Evolutionary conservation across 495 filamentous ascomycete species (phyloP).

Genomic region (Aspergillus avenaceus): DNA sequence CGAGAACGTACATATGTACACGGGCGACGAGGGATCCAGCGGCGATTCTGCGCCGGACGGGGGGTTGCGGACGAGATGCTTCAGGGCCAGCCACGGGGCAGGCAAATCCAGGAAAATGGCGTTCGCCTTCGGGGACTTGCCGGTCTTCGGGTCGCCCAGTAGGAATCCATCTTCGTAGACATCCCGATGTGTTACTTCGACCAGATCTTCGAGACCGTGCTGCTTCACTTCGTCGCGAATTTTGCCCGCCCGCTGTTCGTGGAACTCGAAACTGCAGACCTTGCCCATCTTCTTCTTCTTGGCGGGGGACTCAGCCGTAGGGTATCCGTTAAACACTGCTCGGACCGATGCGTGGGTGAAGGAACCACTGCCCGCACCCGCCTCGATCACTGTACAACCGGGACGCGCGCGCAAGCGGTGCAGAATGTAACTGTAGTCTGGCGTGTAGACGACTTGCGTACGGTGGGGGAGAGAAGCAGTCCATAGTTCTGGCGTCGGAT

Average conservation of each 20-base stretch:
- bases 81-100: conserved; percentile 86
- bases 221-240: conserved; percentile 67
- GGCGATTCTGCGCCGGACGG: conserved; percentile 49
- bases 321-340: conserved; percentile 83
- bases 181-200: conserved; percentile 83
- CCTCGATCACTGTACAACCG: conserved; percentile 80
- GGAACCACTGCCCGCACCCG: conserved; percentile 88
- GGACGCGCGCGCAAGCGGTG: conserved; percentile 80
- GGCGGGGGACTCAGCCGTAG: conserved; percentile 22
- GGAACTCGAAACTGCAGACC: conserved; percentile 93
- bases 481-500: conserved; percentile 92
- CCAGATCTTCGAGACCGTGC: conserved; percentile 68
- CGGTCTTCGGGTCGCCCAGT: conserved; percentile 43
- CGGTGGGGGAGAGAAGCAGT: conserved; percentile 85
- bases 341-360: conserved; percentile 90
- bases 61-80: conserved; percentile 66
- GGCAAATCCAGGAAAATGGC: conserved; percentile 91
- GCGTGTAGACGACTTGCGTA: conserved; percentile 96
- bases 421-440: conserved; percentile 94
- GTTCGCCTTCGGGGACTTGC: conserved; percentile 59
- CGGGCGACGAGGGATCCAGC: conserved; percentile 61
- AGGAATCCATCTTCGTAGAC: conserved; percentile 87
- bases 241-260: conserved; percentile 69
- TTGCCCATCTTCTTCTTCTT: conserved; percentile 52
- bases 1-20: conserved; percentile 86